A percentile compares a stretch with the other conserved stretches of the same genome.
Conservation (phyloP, 495 filamentous ascomycete species). For the Hapsidospora chrysogenum region DNA sequence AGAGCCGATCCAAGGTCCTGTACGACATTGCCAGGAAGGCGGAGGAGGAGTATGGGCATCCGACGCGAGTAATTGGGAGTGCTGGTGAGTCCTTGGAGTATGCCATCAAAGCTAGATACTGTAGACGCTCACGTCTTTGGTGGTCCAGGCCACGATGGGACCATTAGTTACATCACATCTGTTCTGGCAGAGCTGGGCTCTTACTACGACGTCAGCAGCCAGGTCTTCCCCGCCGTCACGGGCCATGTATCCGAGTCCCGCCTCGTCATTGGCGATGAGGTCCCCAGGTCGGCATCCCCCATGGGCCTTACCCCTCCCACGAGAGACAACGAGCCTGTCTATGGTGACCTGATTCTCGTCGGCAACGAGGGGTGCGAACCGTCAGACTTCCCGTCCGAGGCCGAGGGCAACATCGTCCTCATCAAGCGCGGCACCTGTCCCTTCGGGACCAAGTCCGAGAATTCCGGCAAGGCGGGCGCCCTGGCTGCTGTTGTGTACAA, state of each 20-base stretch:
- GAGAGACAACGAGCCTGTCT: slow-evolving; percentile 34
- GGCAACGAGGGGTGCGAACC: slow-evolving; percentile 29
- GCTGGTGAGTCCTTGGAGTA: slow-evolving; percentile 24
- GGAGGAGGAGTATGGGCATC: slow-evolving; percentile 38
- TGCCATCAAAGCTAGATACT: no score
- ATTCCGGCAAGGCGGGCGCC: slow-evolving; percentile 39
- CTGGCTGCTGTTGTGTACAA: slow-evolving; percentile 46
- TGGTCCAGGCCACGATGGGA: slow-evolving; percentile 39
- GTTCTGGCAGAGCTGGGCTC: slow-evolving; percentile 28
- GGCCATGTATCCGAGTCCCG: slow-evolving; percentile 40
- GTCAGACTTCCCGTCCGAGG: slow-evolving; percentile 24
- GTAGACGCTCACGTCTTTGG: no score
- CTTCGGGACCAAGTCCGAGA: slow-evolving; percentile 41
- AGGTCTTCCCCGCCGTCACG: slow-evolving; percentile 40
- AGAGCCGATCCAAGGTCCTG: slow-evolving; percentile 35
- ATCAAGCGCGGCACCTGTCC: slow-evolving; percentile 40
- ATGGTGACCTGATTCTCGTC: slow-evolving; percentile 24
- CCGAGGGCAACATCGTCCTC: slow-evolving; percentile 35
- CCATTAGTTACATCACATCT: slow-evolving; percentile 42
- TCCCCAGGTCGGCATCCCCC: slow-evolving; percentile 30
- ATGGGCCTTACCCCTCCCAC: slow-evolving; percentile 47
- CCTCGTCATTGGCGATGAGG: slow-evolving; percentile 33
- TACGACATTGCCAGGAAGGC: slow-evolving; percentile 37
- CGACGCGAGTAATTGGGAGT: slow-evolving; percentile 48
- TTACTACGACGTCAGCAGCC: slow-evolving; percentile 41